Conservation (phyloP, 2,329 filamentous ascomycete species). For the Sphaerulina populicola region DNA sequence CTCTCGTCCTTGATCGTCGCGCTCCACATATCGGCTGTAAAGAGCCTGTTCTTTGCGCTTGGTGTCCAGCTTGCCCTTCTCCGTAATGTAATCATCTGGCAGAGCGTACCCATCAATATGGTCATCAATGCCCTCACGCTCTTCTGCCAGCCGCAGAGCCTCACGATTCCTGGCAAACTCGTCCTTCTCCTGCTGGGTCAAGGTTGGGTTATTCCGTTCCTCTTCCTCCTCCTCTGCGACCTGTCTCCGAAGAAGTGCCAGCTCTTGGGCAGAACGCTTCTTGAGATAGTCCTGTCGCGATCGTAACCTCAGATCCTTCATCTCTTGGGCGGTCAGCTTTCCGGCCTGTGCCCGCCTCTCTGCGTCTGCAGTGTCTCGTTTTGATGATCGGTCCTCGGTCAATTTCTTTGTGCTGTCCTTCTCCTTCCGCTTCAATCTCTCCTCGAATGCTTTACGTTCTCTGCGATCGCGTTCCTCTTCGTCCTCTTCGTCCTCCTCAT, state of each 20-base stretch:
- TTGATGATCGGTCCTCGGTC: constrained; percentile 50
- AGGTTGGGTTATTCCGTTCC: constrained; percentile 63
- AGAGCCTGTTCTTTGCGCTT: constrained; percentile 83
- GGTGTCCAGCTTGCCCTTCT: constrained; percentile 79
- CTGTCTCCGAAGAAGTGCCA: constrained; percentile 80
- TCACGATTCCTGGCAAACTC: constrained; percentile 87
- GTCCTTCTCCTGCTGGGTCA: constrained; percentile 71
- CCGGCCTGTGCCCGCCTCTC: constrained; percentile 56
- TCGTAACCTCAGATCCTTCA: constrained; percentile 71
- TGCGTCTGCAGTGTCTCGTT: constrained; percentile 39
- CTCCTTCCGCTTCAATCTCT: constrained; percentile 64
- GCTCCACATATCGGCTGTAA: constrained; percentile 82
- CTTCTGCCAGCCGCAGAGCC: constrained; percentile 50
- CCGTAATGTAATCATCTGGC: constrained; percentile 90
- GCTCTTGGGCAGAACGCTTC: constrained; percentile 78
- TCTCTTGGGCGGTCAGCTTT: constrained; percentile 58
- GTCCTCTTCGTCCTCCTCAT: constrained; percentile 30
- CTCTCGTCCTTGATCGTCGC: constrained; percentile 79
- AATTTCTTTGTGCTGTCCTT: constrained; percentile 61
- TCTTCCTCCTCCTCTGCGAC: constrained; percentile 75
- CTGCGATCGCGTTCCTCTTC: constrained; percentile 54
- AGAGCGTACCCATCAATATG: constrained; percentile 85
- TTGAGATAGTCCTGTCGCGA: constrained; percentile 89
- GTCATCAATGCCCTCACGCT: constrained; percentile 79
- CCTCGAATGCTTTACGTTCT: constrained; percentile 74